Base-by-base conservation (phyloP, 2,329 filamentous ascomycete genomes). In the Aureobasidium sp. region DNA sequence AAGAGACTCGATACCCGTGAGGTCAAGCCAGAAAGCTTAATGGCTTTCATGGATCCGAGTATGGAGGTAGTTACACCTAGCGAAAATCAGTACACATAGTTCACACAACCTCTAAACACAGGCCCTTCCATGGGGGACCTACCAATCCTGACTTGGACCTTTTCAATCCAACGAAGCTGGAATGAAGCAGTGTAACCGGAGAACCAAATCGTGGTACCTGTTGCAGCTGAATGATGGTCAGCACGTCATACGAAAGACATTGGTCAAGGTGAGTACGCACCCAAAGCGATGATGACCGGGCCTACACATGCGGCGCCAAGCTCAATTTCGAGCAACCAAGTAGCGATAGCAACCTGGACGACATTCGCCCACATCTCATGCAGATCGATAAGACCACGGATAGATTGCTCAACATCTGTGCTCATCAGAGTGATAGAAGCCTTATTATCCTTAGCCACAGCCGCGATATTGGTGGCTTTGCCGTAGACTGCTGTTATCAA, bases 31-130 rank as follows among this genome's bases (percentile, higher is more conserved):
- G 41, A 32, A 29, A 64, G 62, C 50, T 64, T 64, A 21, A 64
- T 62, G 27, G 53, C 49, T 42, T 65, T 65, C 32, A 63, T 65
- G 13, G 63, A 44, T 3, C 63, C 63, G 15, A 65, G 63, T 36
- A 63, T 58, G 13, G 66, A 62, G 30, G 60, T 65, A 9, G 68
- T 69, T 3, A 67, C 50, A 16, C 52, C 61, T 62, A 21, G 21
- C 9, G 36, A 21, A 9, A 13, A 4, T 50, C 4, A 49, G 32
- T 8, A 21, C 49, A 36, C 61, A 3, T 3, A 9, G 8, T 65
- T 8, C 52, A 7, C 59, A 42, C 67, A 57, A 1, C 65, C 64
- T 68, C 16, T 9, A 25, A 21, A 21, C 21, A 21, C 7, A n/a
- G n/a, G n/a, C n/a, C n/a, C n/a, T n/a, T n/a, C n/a, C n/a, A n/a